These are phyloP conservation scores for Thymus mandschuricus DNA, from an alignment of 257 asterid species.

Conservation along the genomic window DNA sequence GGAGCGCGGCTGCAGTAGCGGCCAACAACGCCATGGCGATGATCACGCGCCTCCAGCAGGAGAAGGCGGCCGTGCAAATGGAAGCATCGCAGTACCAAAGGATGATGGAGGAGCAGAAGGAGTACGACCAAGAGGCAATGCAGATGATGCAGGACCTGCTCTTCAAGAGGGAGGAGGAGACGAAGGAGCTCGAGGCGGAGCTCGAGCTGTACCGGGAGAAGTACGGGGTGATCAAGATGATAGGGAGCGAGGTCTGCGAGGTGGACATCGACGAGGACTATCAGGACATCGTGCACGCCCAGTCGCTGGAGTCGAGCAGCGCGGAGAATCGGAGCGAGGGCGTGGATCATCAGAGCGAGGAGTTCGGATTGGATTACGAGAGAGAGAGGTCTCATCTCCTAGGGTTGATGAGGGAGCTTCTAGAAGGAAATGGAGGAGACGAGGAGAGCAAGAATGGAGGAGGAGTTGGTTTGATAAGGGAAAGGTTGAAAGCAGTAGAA, in stretches of 20 bases:
- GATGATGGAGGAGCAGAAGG: conserved; percentile 94
- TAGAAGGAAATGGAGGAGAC: conserved; percentile 3
- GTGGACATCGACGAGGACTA: conserved; percentile 73
- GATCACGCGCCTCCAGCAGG: conserved; percentile 87
- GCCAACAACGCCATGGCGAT: conserved; percentile 95
- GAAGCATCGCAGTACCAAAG: conserved; percentile 87
- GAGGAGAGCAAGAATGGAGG: conserved; percentile 31
- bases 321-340: conserved; percentile 42
- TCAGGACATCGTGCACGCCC: conserved; percentile 37
- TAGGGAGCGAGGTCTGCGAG: conserved; percentile 77
- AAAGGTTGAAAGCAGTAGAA: conserved; percentile 75
- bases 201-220: conserved; percentile 59
- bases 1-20: conserved; percentile 87
- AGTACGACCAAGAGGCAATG: conserved; percentile 80
- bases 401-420: conserved; percentile 44
- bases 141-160: conserved; percentile 67
- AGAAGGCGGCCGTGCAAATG: conserved; percentile 86
- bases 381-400: conserved; percentile 61
- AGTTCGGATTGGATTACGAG: conserved; percentile 59
- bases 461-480: conserved; percentile 54
- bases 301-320: conserved; percentile 30
- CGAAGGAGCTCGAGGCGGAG: conserved; percentile 58
- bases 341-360: conserved; percentile 28
- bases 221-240: conserved; percentile 53
- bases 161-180: conserved; percentile 67